These are phyloP conservation scores for Melocanna baccifera DNA, from an alignment of 176 grass and related monocot species.

Conservation along the genomic window DNA sequence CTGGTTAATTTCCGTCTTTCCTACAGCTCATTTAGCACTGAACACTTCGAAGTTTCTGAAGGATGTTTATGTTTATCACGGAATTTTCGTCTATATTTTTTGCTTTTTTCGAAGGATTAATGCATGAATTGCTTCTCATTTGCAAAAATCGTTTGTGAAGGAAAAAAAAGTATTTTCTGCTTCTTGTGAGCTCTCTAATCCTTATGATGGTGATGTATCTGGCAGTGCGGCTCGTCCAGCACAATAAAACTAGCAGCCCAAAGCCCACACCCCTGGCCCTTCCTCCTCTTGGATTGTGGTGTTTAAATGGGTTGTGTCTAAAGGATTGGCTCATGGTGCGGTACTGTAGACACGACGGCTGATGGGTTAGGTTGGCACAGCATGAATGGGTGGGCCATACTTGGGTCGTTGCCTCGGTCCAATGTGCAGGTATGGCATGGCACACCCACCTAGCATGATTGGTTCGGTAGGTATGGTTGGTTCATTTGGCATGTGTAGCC, in stretches of 20 bases:
- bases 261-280: neutral
- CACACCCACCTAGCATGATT: too few species aligned
- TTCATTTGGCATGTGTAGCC: too few species aligned
- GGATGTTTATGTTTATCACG: neutral
- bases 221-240: neutral
- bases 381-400: too few species aligned
- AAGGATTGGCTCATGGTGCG: too few species aligned
- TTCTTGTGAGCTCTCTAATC: neutral
- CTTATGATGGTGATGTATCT: neutral
- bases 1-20: neutral
- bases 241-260: too few species aligned
- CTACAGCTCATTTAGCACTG: neutral
- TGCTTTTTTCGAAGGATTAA: neutral
- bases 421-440: too few species aligned
- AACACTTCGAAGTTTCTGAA: neutral
- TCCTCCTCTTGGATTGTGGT: neutral
- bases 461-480: too few species aligned
- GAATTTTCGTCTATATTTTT: neutral
- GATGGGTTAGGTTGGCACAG: rapidly evolving
- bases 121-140: neutral
- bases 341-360: too few species aligned
- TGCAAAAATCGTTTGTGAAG: neutral
- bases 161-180: neutral
- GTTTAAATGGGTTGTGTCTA: too few species aligned
- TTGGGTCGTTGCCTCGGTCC: rapidly evolving